Evolutionary conservation across 768 basidiomycete species (phyloP).

Genomic region (Rhodotorula graminis): DNA sequence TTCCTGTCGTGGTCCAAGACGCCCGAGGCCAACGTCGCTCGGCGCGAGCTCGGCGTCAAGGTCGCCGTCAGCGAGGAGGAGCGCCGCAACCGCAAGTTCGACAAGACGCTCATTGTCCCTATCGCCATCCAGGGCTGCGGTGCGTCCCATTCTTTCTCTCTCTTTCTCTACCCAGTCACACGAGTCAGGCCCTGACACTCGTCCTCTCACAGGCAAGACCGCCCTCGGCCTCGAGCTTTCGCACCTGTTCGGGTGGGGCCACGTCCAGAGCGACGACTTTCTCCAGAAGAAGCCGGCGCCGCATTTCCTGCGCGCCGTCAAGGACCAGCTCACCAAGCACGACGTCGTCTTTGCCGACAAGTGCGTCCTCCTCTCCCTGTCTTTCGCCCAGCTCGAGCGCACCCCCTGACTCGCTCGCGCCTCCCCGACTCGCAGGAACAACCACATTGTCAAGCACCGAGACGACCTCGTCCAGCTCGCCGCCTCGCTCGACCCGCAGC

Average conservation of each 20-base stretch:
- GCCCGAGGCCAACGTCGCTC: constrained; percentile 45
- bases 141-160: constrained; percentile 50
- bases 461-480: constrained; percentile 60
- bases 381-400: not conserved
- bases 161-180: too few relatives aligned
- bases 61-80: constrained; percentile 37
- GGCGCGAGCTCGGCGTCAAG: constrained; percentile 42
- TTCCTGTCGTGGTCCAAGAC: constrained; percentile 66
- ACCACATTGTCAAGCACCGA: constrained; percentile 80
- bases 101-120: constrained; percentile 79
- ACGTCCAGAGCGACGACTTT: constrained; percentile 91
- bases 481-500: constrained; percentile 43
- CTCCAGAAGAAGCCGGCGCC: constrained; percentile 65
- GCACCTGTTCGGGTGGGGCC: constrained; percentile 76
- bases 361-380: constrained; percentile 52
- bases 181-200: not conserved
- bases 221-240: constrained; percentile 70
- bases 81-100: constrained; percentile 47
- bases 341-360: constrained; percentile 90
- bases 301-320: constrained; percentile 56
- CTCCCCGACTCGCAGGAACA: constrained; percentile 61
- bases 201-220: constrained; percentile 68
- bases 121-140: constrained; percentile 90
- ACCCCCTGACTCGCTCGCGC: not conserved
- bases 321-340: constrained; percentile 56